A percentile compares a stretch with the other conserved stretches of the same genome.
phyloP scores from a whole-genome alignment of 306 rosid species.

The Astragalus glycyphyllos region DNA sequence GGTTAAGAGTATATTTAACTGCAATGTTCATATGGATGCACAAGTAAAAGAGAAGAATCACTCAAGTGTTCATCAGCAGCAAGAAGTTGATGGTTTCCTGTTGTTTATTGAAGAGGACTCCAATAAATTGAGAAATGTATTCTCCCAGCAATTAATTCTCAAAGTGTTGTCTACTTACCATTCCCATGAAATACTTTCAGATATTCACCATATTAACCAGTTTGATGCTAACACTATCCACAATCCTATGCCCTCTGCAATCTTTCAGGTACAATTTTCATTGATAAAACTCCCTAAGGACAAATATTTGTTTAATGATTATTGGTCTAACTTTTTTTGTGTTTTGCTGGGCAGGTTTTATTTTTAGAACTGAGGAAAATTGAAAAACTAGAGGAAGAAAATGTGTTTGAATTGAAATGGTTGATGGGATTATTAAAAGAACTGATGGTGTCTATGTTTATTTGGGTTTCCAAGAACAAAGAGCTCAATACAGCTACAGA shows the following conservation, averaged over 20 bases:
- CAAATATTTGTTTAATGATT: background rate
- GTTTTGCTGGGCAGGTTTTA: slow-evolving; percentile 49
- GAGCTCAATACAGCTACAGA: slow-evolving; percentile 43
- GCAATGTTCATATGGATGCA: slow-evolving; percentile 31
- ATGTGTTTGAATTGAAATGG: slow-evolving; percentile 67
- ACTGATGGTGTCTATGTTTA: slow-evolving; percentile 57
- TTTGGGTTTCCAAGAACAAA: slow-evolving; percentile 62
- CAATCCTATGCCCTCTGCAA: slow-evolving; percentile 57
- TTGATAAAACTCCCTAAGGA: background rate
- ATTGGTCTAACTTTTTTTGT: background rate
- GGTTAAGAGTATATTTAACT: slow-evolving; percentile 47
- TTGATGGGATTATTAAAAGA: slow-evolving; percentile 63
- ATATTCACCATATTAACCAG: slow-evolving; percentile 39
- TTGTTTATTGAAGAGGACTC: slow-evolving; percentile 55
- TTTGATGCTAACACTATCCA: slow-evolving; percentile 38
- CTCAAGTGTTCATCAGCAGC: slow-evolving; percentile 40
- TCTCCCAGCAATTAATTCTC: slow-evolving; percentile 57
- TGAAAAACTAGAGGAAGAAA: slow-evolving; percentile 59
- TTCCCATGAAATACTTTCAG: slow-evolving; percentile 43
- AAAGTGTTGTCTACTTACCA: slow-evolving; percentile 43
- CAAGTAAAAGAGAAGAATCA: slow-evolving; percentile 38
- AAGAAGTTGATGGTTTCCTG: slow-evolving; percentile 54
- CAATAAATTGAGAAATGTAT: slow-evolving; percentile 58
- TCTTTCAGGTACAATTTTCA: slow-evolving; percentile 61
- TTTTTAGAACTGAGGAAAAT: slow-evolving; percentile 72